Evolutionary conservation across 2,329 filamentous ascomycete genomes (phyloP).

Genomic region (Aspergillus caelatus): DNA sequence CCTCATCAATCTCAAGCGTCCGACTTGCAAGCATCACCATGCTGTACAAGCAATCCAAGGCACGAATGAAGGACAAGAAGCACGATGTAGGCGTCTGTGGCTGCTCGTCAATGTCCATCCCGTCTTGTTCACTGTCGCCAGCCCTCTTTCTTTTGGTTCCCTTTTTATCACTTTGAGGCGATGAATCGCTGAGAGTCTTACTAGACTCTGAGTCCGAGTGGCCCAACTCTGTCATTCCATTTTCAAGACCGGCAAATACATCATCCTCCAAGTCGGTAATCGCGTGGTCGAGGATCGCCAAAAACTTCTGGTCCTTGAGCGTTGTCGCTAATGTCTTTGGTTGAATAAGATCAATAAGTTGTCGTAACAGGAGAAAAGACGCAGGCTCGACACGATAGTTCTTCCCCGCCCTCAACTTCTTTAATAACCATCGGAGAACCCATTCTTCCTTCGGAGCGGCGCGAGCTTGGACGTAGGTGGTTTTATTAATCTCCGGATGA

Average conservation of each 20-base stretch:
- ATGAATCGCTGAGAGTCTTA: conserved; percentile 34
- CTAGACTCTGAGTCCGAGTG: conserved; percentile 40
- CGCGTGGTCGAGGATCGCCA: conserved; percentile 66
- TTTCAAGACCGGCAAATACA: conserved; percentile 29
- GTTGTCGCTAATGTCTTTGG: conserved; percentile 70
- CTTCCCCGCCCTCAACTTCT: conserved; percentile 55
- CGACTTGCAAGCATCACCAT: conserved; percentile 32
- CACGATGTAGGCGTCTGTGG: conserved; percentile 34
- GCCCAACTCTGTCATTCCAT: conserved; percentile 24
- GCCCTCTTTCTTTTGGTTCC: conserved; percentile 44
- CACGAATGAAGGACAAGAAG: conserved; percentile 37
- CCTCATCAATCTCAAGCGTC: conserved; percentile 30
- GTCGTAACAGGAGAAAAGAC: conserved; percentile 60
- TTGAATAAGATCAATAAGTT: conserved; percentile 70
- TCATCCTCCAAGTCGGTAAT: conserved; percentile 57
- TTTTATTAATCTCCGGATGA: conserved; percentile 32
- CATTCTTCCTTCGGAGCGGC: conserved; percentile 62
- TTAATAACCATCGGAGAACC: conserved; percentile 68
- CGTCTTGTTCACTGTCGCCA: conserved; percentile 27
- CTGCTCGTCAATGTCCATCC: conserved; percentile 35
- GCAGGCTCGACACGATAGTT: conserved; percentile 47
- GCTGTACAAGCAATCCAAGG: conserved; percentile 39
- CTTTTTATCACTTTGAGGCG: conserved; percentile 28
- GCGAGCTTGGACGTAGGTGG: conserved; percentile 23
- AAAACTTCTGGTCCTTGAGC: conserved; percentile 70